These are phyloP conservation scores for Penicillium pancosmium DNA, from an alignment of 495 filamentous ascomycete species.

Conservation along the genomic window DNA sequence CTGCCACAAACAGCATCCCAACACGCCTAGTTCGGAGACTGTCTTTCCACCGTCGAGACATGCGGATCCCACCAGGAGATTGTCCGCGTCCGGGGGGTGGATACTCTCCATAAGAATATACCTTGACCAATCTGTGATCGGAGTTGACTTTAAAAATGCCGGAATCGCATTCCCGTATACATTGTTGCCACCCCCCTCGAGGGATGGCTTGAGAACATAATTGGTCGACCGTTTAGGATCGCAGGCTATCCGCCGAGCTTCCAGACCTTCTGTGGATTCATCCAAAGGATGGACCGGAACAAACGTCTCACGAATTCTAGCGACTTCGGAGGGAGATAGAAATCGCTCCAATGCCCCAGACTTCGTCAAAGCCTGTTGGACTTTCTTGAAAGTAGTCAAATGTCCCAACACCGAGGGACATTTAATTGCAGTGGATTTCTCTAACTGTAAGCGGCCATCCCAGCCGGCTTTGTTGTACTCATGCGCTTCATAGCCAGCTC, in stretches of 20 bases:
- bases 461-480: conserved; percentile 69
- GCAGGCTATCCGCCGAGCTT: conserved; percentile 64
- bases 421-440: conserved; percentile 77
- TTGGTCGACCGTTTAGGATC: conserved; percentile 55
- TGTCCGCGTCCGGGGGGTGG: conserved; percentile 66
- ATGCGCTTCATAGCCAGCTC: conserved; percentile 75
- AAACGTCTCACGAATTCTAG: conserved; percentile 61
- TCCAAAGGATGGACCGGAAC: conserved; percentile 79
- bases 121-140: conserved; percentile 64
- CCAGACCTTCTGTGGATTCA: conserved; percentile 59
- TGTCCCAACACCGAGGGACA: conserved; percentile 84
- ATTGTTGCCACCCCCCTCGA: conserved; percentile 89
- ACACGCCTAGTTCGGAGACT: conserved; percentile 81
- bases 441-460: conserved; percentile 68
- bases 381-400: conserved; percentile 82
- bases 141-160: conserved; percentile 58
- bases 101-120: conserved; percentile 91
- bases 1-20: conserved; percentile 78
- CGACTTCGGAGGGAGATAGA: conserved; percentile 44
- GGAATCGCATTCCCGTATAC: conserved; percentile 76
- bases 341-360: conserved; percentile 63
- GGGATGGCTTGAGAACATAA: conserved; percentile 86
- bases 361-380: conserved; percentile 81
- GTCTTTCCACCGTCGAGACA: conserved; percentile 70
- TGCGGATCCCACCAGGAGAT: conserved; percentile 71